Evolutionary conservation across 768 basidiomycete genomes (phyloP).

Genomic region (Lentinula aciculospora): DNA sequence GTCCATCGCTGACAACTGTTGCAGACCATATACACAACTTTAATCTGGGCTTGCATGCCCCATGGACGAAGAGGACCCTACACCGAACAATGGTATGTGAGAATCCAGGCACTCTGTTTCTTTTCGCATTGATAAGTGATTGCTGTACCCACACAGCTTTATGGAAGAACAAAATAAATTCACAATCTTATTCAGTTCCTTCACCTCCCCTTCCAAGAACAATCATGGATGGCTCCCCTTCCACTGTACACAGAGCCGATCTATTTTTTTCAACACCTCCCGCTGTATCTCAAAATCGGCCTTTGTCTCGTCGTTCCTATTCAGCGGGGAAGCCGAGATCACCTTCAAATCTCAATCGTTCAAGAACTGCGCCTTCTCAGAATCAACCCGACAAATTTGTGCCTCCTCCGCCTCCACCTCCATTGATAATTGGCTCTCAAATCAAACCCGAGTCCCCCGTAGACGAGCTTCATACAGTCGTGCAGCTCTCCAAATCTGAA

Average conservation of each 20-base stretch:
- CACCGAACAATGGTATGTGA: neutral
- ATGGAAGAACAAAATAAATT: neutral
- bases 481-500: constrained; percentile 47
- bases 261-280: constrained; percentile 17
- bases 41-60: too few relatives aligned
- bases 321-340: neutral
- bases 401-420: constrained; percentile 15
- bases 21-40: too few relatives aligned
- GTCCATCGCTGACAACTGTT: too few relatives aligned
- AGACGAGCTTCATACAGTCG: constrained; percentile 35
- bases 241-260: constrained; percentile 17
- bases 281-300: constrained; percentile 9
- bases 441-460: constrained; percentile 15
- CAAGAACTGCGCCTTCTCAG: constrained; percentile 1
- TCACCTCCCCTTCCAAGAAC: constrained; percentile 8
- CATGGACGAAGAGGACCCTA: neutral
- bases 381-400: neutral
- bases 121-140: neutral
- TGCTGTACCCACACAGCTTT: constrained; percentile 2
- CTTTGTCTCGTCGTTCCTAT: neutral
- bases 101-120: neutral
- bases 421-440: constrained; percentile 23
- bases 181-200: constrained; percentile 15
- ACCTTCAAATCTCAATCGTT: constrained; percentile 17
- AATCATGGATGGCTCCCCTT: constrained; percentile 8